These are phyloP conservation scores for Pyrenochaeta sp. DNA, from an alignment of 2,329 filamentous ascomycete genomes.

Conservation along the genomic window DNA sequence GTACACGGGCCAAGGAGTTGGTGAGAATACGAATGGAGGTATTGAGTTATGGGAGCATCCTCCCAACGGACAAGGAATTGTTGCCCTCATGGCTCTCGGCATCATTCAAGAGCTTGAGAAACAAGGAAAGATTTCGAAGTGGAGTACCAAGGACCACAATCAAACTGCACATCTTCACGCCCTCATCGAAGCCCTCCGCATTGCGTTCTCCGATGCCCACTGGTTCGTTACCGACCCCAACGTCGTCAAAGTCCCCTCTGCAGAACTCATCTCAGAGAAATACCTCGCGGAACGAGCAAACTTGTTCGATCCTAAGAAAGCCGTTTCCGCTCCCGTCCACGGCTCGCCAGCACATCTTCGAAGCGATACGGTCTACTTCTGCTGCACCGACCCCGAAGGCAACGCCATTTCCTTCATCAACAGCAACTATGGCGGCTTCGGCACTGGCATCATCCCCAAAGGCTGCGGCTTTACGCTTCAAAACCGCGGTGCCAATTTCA, in stretches of 20 bases:
- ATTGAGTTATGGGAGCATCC: slow-evolving; percentile 96
- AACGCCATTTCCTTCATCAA: slow-evolving; percentile 98
- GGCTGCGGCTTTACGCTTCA: slow-evolving; percentile 94
- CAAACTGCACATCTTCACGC: slow-evolving; percentile 77
- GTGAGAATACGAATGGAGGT: slow-evolving; percentile 59
- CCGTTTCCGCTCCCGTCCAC: slow-evolving; percentile 64
- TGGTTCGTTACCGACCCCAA: slow-evolving; percentile 93
- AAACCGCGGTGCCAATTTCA: slow-evolving; percentile 90
- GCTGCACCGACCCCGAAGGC: slow-evolving; percentile 78
- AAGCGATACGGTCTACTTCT: slow-evolving; percentile 95
- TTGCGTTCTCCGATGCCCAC: slow-evolving; percentile 86
- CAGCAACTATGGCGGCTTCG: slow-evolving; percentile 90
- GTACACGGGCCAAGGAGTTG: slow-evolving; percentile 72
- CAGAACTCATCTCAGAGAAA: slow-evolving; percentile 71
- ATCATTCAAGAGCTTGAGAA: slow-evolving; percentile 88
- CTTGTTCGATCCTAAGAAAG: slow-evolving; percentile 65
- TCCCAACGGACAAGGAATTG: slow-evolving; percentile 94
- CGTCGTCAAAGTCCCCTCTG: slow-evolving; percentile 71
- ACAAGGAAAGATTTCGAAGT: slow-evolving; percentile 75
- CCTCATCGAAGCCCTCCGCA: slow-evolving; percentile 84
- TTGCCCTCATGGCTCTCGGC: slow-evolving; percentile 91
- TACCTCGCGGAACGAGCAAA: slow-evolving; percentile 77
- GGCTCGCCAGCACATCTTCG: slow-evolving; percentile 80
- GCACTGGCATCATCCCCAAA: slow-evolving; percentile 82
- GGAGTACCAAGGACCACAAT: slow-evolving; percentile 78